Conservation (phyloP, 441 rosid genomes). For the Breynia disticha region DNA sequence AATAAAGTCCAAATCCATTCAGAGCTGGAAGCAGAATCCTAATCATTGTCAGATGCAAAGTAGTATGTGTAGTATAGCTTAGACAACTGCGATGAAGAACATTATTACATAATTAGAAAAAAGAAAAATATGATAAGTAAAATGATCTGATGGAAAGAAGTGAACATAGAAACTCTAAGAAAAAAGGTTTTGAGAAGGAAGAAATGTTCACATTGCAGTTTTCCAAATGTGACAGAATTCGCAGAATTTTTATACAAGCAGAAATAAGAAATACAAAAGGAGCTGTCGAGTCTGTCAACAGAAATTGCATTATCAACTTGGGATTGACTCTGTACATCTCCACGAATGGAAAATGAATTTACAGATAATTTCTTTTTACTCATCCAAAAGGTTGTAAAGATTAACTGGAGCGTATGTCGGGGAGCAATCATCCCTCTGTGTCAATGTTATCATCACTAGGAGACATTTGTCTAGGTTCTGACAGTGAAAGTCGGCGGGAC, state of each 20-base stretch:
- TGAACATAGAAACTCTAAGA: constrained; percentile 8
- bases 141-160: not conserved
- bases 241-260: constrained; percentile 44
- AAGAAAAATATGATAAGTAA: too few species aligned
- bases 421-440: constrained; percentile 40
- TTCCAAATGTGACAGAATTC: constrained; percentile 40
- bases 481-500: constrained; percentile 52
- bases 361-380: constrained; percentile 37
- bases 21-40: too few species aligned
- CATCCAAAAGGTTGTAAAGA: constrained; percentile 20
- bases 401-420: constrained; percentile 15
- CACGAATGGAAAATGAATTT: constrained; percentile 49
- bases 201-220: constrained; percentile 42
- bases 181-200: constrained; percentile 17
- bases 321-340: constrained; percentile 52
- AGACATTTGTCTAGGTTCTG: constrained; percentile 80
- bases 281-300: constrained; percentile 27
- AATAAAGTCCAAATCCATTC: too few species aligned
- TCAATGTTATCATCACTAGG: constrained; percentile 63
- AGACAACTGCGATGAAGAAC: too few species aligned
- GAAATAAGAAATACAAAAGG: constrained; percentile 32
- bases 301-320: constrained; percentile 36
- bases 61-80: too few species aligned
- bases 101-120: too few species aligned
- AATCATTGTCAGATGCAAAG: too few species aligned